A percentile compares a stretch with the other conserved stretches of the same genome.
Evolutionary conservation across 495 filamentous ascomycete genomes (phyloP).

Genomic region (Podospora australis): DNA sequence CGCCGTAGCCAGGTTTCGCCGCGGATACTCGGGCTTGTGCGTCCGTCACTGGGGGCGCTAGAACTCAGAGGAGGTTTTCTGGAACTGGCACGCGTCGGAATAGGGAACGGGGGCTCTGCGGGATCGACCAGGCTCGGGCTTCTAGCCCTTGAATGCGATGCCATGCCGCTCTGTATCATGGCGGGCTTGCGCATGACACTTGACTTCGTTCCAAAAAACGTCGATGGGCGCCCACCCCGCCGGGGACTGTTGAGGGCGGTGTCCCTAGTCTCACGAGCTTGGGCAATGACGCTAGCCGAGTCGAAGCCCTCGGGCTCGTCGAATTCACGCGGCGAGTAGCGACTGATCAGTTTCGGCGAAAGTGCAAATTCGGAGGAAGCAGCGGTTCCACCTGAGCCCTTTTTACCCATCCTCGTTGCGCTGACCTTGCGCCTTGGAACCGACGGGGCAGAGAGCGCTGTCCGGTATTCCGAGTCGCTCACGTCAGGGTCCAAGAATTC

Average conservation of each 20-base stretch:
- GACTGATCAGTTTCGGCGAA: slow-evolving; percentile 14
- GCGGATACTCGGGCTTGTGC: slow-evolving; percentile 64
- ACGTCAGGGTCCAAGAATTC: slow-evolving; percentile 55
- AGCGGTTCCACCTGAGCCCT: slow-evolving; percentile 22
- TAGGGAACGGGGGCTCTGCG: slow-evolving; percentile 74
- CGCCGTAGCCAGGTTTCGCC: slow-evolving; percentile 35
- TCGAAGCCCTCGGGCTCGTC: slow-evolving; percentile 25
- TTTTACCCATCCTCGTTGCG: slow-evolving; percentile 28
- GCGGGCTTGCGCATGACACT: slow-evolving; percentile 53
- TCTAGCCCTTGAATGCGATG: slow-evolving; percentile 62
- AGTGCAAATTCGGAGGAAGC: slow-evolving; percentile 30
- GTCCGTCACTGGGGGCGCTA: slow-evolving; percentile 65
- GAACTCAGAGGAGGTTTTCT: slow-evolving; percentile 62
- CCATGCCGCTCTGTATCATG: slow-evolving; percentile 71
- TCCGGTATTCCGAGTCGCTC: slow-evolving; percentile 58
- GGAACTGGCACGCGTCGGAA: slow-evolving; percentile 83
- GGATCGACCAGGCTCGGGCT: slow-evolving; percentile 68
- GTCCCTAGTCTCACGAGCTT: slow-evolving; percentile 26
- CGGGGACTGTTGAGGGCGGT: slow-evolving; percentile 23
- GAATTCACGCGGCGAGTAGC: slow-evolving; percentile 20
- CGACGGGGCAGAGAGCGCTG: slow-evolving; percentile 58
- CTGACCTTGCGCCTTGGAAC: slow-evolving; percentile 46
- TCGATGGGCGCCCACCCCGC: slow-evolving; percentile 21
- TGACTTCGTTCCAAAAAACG: slow-evolving; percentile 31
- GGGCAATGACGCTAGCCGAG: slow-evolving; percentile 14